Evolutionary conservation across 306 rosid genomes (phyloP).

Genomic region (Trifolium repens): DNA sequence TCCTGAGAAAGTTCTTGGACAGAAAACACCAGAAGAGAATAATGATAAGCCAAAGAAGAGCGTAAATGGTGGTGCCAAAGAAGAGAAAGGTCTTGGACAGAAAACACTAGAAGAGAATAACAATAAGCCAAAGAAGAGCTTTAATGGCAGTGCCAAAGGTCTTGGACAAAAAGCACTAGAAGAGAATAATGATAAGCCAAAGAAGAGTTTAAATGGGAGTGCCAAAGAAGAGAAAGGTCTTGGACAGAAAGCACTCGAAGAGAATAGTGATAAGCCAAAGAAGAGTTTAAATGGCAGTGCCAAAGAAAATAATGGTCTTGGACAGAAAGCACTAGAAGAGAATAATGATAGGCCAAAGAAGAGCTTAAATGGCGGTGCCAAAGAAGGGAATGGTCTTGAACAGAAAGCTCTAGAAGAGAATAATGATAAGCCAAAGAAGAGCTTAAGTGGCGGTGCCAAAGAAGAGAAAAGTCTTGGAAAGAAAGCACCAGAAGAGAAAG

Average conservation of each 20-base stretch:
- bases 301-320: slow-evolving; percentile 42
- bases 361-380: background rate
- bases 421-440: slow-evolving; percentile 20
- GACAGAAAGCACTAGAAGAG: slow-evolving; percentile 5
- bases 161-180: slow-evolving; percentile 19
- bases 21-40: slow-evolving; percentile 37
- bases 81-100: slow-evolving; percentile 37
- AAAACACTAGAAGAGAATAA: slow-evolving; percentile 10
- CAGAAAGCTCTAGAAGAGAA: slow-evolving; percentile 36
- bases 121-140: background rate
- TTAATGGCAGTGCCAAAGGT: slow-evolving; percentile 1
- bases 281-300: background rate
- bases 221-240: slow-evolving; percentile 40
- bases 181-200: slow-evolving; percentile 10
- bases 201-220: background rate
- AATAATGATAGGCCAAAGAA: slow-evolving; percentile 1
- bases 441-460: slow-evolving; percentile 11
- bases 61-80: slow-evolving; percentile 34
- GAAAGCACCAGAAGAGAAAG: background rate
- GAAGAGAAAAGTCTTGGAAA: slow-evolving; percentile 40
- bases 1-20: slow-evolving; percentile 40
- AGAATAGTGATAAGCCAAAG: slow-evolving; percentile 5
- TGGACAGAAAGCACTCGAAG: slow-evolving; percentile 6
- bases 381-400: slow-evolving; percentile 40
- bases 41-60: slow-evolving; percentile 17